These are phyloP conservation scores for Persicaria maculosa DNA, from an alignment of 148 eudicot species.

Conservation along the genomic window DNA sequence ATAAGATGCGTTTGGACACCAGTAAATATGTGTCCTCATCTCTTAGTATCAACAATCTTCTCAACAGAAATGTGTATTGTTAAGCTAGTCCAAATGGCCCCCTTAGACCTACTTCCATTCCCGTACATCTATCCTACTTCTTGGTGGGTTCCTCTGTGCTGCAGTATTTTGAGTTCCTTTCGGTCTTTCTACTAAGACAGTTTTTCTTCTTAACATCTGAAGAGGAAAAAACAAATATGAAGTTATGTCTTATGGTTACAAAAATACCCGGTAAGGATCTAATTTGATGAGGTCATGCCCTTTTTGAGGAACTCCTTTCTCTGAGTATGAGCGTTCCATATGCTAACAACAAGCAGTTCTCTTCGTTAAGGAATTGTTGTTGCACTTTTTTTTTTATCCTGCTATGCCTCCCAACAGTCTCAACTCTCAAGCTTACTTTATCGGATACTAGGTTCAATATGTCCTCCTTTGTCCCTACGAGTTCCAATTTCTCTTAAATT, in stretches of 20 bases:
- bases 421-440: neutral
- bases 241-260: neutral
- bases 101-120: neutral
- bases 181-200: neutral
- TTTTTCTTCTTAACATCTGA: neutral
- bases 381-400: neutral
- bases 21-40: neutral
- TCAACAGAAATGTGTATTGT: neutral
- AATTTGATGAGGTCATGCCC: neutral
- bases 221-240: neutral
- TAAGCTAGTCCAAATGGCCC: neutral
- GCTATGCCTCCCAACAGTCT: neutral
- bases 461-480: neutral
- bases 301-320: neutral
- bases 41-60: neutral
- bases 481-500: neutral
- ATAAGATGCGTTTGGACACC: neutral
- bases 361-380: neutral
- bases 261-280: too few species aligned
- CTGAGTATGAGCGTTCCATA: neutral
- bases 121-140: neutral
- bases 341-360: neutral
- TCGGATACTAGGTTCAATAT: neutral
- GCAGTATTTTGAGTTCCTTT: neutral
- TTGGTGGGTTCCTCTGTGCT: neutral